phyloP scores from a whole-genome alignment of 352 stramenopile genomes.

The Phytophthora citricola region DNA sequence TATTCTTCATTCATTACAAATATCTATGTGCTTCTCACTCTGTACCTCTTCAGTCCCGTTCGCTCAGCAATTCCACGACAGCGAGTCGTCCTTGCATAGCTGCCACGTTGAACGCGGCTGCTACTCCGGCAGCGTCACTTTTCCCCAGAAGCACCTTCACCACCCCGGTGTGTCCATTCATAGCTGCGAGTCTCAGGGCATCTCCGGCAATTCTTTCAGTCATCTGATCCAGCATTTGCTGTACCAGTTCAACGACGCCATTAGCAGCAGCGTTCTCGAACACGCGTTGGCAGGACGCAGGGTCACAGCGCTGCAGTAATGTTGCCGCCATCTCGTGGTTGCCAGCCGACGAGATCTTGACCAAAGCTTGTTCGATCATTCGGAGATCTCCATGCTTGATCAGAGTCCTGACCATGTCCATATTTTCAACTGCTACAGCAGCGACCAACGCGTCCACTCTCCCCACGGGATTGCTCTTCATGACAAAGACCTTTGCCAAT shows the following conservation, averaged over 20 bases:
- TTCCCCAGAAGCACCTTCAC: conserved; percentile 23
- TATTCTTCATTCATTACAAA: no score
- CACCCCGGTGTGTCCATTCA: conserved; percentile 19
- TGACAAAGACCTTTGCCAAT: conserved; percentile 19
- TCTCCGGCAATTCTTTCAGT: conserved; percentile 4
- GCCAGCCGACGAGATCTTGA: conserved; percentile 20
- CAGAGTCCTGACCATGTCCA: conserved; percentile 10
- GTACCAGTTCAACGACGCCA: conserved; percentile 13
- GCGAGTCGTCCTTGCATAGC: conserved; percentile 24
- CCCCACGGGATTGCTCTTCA: conserved; percentile 16
- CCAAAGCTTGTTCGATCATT: conserved; percentile 23
- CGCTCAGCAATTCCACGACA: conserved; percentile 24
- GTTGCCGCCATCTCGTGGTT: conserved; percentile 15
- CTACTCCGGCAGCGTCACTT: conserved; percentile 18
- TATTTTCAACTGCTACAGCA: conserved; percentile 5
- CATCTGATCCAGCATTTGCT: conserved; percentile 25
- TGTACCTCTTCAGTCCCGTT: conserved; percentile 9
- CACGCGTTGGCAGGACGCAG: conserved; percentile 13
- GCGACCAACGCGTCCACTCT: conserved; percentile 13
- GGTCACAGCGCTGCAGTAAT: conserved; percentile 14
- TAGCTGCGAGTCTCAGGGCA: conserved; percentile 12
- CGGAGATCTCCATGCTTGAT: conserved; percentile 8
- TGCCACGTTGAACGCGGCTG: conserved; percentile 17
- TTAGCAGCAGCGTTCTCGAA: conserved; percentile 19
- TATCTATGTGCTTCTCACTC: no score